phyloP scores from a whole-genome alignment of 2,329 filamentous ascomycete species.

The Curvularia spicifera region DNA sequence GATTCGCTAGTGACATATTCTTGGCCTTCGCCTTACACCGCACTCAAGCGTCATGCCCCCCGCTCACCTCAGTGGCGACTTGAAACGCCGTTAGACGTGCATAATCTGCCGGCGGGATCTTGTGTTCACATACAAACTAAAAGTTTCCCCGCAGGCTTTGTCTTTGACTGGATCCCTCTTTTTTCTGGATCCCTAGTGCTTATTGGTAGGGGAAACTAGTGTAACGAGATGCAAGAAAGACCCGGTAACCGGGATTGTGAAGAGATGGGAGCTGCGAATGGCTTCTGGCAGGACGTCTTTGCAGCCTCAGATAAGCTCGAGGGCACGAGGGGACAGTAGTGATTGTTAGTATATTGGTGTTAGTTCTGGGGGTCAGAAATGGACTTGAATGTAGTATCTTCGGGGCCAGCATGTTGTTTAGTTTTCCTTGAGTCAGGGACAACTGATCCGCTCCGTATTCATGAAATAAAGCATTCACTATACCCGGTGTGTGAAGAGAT shows the following conservation, averaged over 20 bases:
- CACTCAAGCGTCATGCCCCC: neutral
- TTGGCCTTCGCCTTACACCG: neutral
- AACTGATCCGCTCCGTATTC: neutral
- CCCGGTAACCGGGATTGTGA: slow-evolving; percentile 41
- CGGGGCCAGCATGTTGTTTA: neutral
- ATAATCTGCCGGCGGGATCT: slow-evolving; percentile 35
- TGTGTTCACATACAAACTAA: slow-evolving; percentile 29
- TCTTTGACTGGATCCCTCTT: slow-evolving; percentile 28
- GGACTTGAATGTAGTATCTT: neutral
- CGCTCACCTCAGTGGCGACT: slow-evolving; percentile 28
- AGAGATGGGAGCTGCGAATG: slow-evolving; percentile 32
- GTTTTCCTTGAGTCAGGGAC: neutral
- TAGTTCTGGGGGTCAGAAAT: neutral
- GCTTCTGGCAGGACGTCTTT: slow-evolving; percentile 23
- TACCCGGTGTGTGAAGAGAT: no score
- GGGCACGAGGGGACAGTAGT: slow-evolving; percentile 21
- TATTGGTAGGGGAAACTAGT: slow-evolving; percentile 35
- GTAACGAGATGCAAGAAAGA: slow-evolving; percentile 30
- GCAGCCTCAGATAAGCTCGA: slow-evolving; percentile 35
- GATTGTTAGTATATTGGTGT: neutral
- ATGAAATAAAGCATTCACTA: neutral
- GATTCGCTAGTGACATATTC: neutral
- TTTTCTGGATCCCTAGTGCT: slow-evolving; percentile 29
- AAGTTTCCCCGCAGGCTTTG: slow-evolving; percentile 35
- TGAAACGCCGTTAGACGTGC: slow-evolving; percentile 38